A percentile compares a stretch with the other conserved stretches of the same genome.
Evolutionary conservation across 1,284 basidiomycete genomes (phyloP).

Genomic region (Apiotrichum montevideense): DNA sequence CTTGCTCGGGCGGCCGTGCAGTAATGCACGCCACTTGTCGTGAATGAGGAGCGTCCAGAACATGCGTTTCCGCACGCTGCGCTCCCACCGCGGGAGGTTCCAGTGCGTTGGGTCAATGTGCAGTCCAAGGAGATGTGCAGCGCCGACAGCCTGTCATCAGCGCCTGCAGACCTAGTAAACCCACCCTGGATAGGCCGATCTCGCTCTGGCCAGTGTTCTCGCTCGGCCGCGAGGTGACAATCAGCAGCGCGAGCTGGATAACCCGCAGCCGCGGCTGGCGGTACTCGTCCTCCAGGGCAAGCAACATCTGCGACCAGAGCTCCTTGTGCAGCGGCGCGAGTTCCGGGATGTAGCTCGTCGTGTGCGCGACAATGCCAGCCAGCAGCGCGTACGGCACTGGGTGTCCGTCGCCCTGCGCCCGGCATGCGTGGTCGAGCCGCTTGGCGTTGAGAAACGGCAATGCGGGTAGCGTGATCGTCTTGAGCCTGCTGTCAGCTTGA

Average conservation of each 20-base stretch:
- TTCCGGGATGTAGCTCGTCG: conserved; percentile 24
- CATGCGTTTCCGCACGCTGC: conserved; percentile 31
- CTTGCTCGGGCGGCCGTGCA: conserved; percentile 36
- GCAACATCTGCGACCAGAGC: conserved; percentile 29
- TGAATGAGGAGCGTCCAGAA: conserved; percentile 41
- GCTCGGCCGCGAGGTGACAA: conserved; percentile 26
- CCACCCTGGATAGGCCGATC: conserved; percentile 27
- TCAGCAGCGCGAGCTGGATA: conserved; percentile 32
- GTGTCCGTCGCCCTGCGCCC: neutral
- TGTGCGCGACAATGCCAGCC: conserved; percentile 34
- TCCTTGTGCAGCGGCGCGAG: conserved; percentile 26
- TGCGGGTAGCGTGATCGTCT: conserved; percentile 25
- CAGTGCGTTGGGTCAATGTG: conserved; percentile 40
- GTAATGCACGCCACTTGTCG: conserved; percentile 35
- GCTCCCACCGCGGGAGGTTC: conserved; percentile 42
- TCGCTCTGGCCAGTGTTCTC: conserved; percentile 30
- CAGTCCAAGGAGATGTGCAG: conserved; percentile 39
- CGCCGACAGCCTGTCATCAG: conserved; percentile 27
- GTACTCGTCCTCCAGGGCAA: conserved; percentile 39
- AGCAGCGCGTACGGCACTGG: conserved; percentile 32
- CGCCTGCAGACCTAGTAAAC: neutral
- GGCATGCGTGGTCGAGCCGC: conserved; percentile 15
- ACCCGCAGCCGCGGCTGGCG: conserved; percentile 33
- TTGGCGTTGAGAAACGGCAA: conserved; percentile 32
- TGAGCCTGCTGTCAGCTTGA: conserved; percentile 12